A percentile compares a stretch with the other conserved stretches of the same genome.
Conservation (phyloP, 2,329 filamentous ascomycete species). For the Penicillium sp. region DNA sequence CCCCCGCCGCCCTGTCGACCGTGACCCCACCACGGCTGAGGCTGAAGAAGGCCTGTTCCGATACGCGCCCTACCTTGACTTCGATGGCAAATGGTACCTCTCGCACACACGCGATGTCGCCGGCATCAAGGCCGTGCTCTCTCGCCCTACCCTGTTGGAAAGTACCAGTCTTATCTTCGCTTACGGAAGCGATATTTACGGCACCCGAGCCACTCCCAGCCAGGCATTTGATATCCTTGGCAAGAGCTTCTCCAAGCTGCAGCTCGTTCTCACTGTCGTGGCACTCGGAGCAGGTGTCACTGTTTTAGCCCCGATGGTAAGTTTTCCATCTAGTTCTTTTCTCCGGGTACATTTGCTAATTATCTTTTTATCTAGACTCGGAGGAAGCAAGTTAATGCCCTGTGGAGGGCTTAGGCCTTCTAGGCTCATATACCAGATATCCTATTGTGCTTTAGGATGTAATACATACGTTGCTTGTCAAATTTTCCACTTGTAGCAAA, state of each 20-base stretch:
- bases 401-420: slow-evolving; percentile 20
- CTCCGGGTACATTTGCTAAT: slow-evolving; percentile 12
- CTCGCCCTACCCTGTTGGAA: slow-evolving; percentile 77
- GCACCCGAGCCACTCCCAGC: slow-evolving; percentile 81
- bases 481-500: neutral
- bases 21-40: slow-evolving; percentile 77
- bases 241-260: slow-evolving; percentile 88
- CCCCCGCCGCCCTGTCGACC: slow-evolving; percentile 78
- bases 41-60: slow-evolving; percentile 76
- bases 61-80: slow-evolving; percentile 74
- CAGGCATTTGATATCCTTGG: slow-evolving; percentile 88
- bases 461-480: neutral
- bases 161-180: slow-evolving; percentile 89
- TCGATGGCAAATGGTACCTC: slow-evolving; percentile 76
- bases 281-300: slow-evolving; percentile 74
- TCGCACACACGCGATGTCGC: slow-evolving; percentile 80
- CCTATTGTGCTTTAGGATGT: slow-evolving; percentile 5
- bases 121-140: slow-evolving; percentile 70
- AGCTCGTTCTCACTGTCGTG: slow-evolving; percentile 77
- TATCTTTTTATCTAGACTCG: slow-evolving; percentile 10
- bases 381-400: slow-evolving; percentile 24
- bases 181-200: slow-evolving; percentile 82
- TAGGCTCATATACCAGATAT: neutral
- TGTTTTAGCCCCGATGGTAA: slow-evolving; percentile 80
- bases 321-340: slow-evolving; percentile 30